These are phyloP conservation scores for Penicillium parvum DNA, from an alignment of 495 filamentous ascomycete species.

Conservation along the genomic window DNA sequence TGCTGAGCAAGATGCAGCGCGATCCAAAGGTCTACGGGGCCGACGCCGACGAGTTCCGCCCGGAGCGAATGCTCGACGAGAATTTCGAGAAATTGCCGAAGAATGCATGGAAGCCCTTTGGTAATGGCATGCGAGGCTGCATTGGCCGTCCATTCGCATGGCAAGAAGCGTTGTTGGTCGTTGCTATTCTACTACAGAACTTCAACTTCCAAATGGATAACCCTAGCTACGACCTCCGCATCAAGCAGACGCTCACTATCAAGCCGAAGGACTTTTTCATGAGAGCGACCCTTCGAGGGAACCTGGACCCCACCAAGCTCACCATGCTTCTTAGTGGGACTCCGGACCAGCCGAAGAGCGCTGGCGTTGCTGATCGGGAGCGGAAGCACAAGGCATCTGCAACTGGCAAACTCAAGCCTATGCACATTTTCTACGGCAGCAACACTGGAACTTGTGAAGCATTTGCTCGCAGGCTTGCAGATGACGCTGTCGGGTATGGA, in stretches of 20 bases:
- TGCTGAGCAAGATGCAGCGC: conserved; percentile 58
- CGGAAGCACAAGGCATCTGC: conserved; percentile 18
- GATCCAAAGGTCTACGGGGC: conserved; percentile 63
- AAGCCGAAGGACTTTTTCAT: conserved; percentile 75
- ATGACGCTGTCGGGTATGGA: conserved; percentile 53
- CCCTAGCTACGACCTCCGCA: conserved; percentile 49
- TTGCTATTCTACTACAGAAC: conserved; percentile 55
- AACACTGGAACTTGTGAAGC: conserved; percentile 75
- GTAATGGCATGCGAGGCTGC: conserved; percentile 62
- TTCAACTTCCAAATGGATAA: conserved; percentile 58
- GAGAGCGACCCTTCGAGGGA: conserved; percentile 56
- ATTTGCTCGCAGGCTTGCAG: conserved; percentile 59
- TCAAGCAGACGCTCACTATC: conserved; percentile 70
- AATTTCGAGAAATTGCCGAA: conserved; percentile 53
- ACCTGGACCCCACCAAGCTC: conserved; percentile 54
- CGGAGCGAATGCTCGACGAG: conserved; percentile 63
- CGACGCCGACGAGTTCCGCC: conserved; percentile 58
- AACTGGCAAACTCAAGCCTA: conserved; percentile 32
- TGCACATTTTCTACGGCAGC: conserved; percentile 68
- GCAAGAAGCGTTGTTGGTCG: conserved; percentile 54
- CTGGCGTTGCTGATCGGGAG: conserved; percentile 17
- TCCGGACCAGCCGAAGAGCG: conserved; percentile 3
- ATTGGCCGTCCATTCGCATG: conserved; percentile 66
- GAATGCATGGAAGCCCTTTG: conserved; percentile 58
- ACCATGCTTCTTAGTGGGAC: conserved; percentile 45